Percentiles rank a stretch among this genome's conserved stretches.
Evolutionary conservation across 2,329 filamentous ascomycete species (phyloP).

Genomic region (Aspergillus proliferans): DNA sequence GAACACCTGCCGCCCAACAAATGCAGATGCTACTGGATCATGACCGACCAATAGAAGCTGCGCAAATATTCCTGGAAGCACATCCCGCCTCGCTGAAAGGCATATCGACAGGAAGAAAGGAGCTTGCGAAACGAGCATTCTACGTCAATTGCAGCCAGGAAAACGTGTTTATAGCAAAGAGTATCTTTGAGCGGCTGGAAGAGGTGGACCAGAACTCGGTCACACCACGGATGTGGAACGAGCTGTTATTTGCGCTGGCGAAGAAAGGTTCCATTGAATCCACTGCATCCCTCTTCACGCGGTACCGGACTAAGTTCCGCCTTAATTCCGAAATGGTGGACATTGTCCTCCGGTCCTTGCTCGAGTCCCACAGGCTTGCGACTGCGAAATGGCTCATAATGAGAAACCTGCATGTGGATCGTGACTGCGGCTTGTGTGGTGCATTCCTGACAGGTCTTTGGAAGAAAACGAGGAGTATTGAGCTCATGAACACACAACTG

Average conservation of each 20-base stretch:
- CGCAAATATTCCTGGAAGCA: constrained; percentile 29
- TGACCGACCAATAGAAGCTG: constrained; percentile 28
- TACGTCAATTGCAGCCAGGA: constrained; percentile 30
- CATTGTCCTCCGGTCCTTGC: constrained; percentile 30
- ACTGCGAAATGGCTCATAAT: constrained; percentile 33
- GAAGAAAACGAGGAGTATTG: constrained; percentile 34
- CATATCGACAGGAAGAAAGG: constrained; percentile 21
- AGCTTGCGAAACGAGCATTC: constrained; percentile 28
- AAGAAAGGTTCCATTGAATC: constrained; percentile 33
- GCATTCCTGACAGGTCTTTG: constrained; percentile 34
- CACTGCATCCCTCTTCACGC: constrained; percentile 27
- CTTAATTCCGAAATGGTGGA: constrained; percentile 28
- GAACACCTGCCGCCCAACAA: constrained; percentile 10
- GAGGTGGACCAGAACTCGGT: constrained; percentile 19
- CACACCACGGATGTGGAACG: constrained; percentile 30
- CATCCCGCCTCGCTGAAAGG: constrained; percentile 14
- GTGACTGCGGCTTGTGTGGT: constrained; percentile 29
- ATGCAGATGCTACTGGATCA: constrained; percentile 22
- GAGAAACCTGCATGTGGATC: constrained; percentile 26
- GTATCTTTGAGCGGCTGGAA: constrained; percentile 30
- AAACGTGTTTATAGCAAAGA: constrained; percentile 34
- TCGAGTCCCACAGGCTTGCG: constrained; percentile 33
- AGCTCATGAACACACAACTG: constrained; percentile 30
- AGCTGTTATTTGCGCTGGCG: constrained; percentile 30
- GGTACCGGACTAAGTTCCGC: constrained; percentile 20